phyloP scores from a whole-genome alignment of 2,329 filamentous ascomycete species.

The Colletotrichum brevisporum region DNA sequence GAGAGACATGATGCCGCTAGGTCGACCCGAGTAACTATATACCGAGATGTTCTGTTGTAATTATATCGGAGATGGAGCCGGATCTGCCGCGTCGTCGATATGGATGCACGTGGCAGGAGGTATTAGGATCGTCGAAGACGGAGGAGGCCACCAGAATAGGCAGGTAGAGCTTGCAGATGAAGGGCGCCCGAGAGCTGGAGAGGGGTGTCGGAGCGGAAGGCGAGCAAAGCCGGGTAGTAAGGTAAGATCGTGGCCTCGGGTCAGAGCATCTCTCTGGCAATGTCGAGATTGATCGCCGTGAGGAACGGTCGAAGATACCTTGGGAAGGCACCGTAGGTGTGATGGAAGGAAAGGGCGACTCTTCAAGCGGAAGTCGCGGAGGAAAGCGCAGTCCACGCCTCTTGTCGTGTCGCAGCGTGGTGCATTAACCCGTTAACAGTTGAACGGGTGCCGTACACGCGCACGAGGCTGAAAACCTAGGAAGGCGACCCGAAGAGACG shows the following conservation, averaged over 20 bases:
- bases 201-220: slow-evolving; percentile 14
- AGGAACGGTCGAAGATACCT: background rate
- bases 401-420: slow-evolving; percentile 24
- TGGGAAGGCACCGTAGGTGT: no score
- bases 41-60: slow-evolving; percentile 1
- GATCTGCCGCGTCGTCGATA: background rate
- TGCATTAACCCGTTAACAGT: slow-evolving; percentile 24
- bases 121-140: background rate
- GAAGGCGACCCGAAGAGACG: slow-evolving; percentile 23
- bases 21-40: slow-evolving; percentile 8
- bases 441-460: slow-evolving; percentile 16
- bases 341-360: no score
- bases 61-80: background rate
- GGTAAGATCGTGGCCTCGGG: slow-evolving; percentile 16
- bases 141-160: background rate
- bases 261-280: slow-evolving; percentile 35
- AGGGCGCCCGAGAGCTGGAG: slow-evolving; percentile 15
- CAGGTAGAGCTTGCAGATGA: no score
- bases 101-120: slow-evolving; percentile 1
- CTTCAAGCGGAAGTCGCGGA: slow-evolving; percentile 1
- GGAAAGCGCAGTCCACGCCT: slow-evolving; percentile 34
- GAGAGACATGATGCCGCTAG: slow-evolving; percentile 36
- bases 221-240: slow-evolving; percentile 8
- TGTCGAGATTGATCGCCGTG: background rate
- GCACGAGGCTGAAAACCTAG: slow-evolving; percentile 33